Conservation (phyloP, 164 flowering plant species). For the Tinospora cordifolia region DNA sequence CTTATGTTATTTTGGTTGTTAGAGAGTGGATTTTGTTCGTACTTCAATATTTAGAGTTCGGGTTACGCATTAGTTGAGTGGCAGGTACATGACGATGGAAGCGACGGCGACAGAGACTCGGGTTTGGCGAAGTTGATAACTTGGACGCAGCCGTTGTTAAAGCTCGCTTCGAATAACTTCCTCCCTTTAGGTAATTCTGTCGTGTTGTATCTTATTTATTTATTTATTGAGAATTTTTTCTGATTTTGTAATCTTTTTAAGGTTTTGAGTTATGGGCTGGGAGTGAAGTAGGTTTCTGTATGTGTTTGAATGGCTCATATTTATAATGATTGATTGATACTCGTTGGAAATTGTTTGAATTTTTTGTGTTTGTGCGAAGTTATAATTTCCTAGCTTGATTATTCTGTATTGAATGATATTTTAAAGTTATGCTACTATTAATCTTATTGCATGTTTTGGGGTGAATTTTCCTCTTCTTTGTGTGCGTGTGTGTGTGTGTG, state of each 20-base stretch:
- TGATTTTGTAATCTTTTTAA: too few species aligned
- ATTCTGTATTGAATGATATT: neutral
- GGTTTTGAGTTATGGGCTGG: too few species aligned
- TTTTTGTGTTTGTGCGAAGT: neutral
- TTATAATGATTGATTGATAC: too few species aligned
- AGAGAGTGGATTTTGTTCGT: neutral
- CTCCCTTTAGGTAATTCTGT: constrained; percentile 9
- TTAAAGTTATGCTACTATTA: neutral
- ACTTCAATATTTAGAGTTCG: neutral
- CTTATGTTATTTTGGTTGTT: too few species aligned
- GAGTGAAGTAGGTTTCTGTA: too few species aligned
- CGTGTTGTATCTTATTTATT: neutral
- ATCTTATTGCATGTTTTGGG: too few species aligned
- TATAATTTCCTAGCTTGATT: neutral
- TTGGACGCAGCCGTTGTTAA: constrained; percentile 8
- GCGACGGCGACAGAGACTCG: neutral
- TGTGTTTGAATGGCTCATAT: too few species aligned
- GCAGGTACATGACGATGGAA: constrained; percentile 1
- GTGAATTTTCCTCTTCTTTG: neutral
- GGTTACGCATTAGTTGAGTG: neutral
- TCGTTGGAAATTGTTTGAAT: too few species aligned
- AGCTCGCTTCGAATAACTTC: constrained; percentile 1
- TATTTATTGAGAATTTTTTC: too few species aligned
- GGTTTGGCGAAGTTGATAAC: too few species aligned
- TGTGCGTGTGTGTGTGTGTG: too few species aligned